A percentile compares a stretch with the other conserved stretches of the same genome.
Conservation (phyloP, 495 filamentous ascomycete genomes). For the Pyrenula aspistea region DNA sequence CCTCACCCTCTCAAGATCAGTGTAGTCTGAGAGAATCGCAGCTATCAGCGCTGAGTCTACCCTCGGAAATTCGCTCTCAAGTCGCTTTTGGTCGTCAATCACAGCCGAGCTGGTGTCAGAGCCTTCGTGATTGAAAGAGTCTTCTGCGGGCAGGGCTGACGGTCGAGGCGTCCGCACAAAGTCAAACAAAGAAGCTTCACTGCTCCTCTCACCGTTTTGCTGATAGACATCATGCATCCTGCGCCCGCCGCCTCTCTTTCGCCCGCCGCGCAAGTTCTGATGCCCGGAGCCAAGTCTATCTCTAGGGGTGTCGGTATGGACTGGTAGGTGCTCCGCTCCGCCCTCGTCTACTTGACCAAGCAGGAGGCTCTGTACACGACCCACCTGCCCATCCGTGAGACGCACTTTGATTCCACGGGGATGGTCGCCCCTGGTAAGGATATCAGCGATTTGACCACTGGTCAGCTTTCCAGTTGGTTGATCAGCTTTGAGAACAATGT, state of each 20-base stretch:
- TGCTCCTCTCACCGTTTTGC: neutral
- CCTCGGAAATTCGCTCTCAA: neutral
- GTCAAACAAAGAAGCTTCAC: neutral
- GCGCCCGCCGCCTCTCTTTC: neutral
- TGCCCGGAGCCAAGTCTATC: no score
- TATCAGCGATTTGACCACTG: constrained; percentile 42
- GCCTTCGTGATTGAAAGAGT: no score
- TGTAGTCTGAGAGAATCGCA: neutral
- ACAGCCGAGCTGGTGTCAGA: no score
- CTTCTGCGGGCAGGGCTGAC: no score
- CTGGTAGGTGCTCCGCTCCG: neutral
- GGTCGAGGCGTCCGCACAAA: neutral
- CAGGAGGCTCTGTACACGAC: constrained; percentile 41
- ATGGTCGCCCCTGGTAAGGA: constrained; percentile 59
- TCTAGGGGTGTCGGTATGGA: no score
- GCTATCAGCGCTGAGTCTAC: neutral
- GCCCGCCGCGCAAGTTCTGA: no score
- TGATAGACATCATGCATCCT: neutral
- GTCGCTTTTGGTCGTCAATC: neutral
- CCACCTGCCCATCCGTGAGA: constrained; percentile 52
- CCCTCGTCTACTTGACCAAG: neutral
- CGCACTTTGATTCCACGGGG: constrained; percentile 69
- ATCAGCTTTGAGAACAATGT: constrained; percentile 59
- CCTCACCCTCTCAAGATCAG: neutral
- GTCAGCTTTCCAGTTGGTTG: constrained; percentile 59